These are phyloP conservation scores for Ceratonia siliqua DNA, from an alignment of 306 rosid genomes.

Conservation along the genomic window DNA sequence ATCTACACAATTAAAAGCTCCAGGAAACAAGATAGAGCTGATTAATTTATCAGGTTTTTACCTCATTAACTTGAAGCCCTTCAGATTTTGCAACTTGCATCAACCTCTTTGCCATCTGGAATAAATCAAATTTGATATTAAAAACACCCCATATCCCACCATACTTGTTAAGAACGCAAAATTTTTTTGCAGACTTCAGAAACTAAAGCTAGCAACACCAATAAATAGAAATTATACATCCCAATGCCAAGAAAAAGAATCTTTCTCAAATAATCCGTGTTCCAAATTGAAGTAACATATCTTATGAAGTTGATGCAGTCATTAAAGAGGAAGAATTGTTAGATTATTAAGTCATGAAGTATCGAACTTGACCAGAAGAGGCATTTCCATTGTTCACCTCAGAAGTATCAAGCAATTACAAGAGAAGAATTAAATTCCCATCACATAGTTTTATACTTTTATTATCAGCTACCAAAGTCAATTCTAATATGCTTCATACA, in stretches of 20 bases:
- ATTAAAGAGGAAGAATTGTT: background rate
- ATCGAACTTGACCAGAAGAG: background rate
- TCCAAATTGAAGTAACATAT: background rate
- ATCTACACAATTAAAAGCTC: conserved; percentile 26
- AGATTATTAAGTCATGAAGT: background rate
- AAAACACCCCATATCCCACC: background rate
- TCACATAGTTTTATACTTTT: background rate
- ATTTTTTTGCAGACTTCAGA: conserved; percentile 21
- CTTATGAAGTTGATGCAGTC: background rate
- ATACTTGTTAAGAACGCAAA: too few species aligned
- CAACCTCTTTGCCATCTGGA: conserved; percentile 91
- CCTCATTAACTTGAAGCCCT: conserved; percentile 90
- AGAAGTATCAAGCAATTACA: conserved; percentile 10
- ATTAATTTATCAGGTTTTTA: conserved; percentile 32
- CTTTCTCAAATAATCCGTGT: background rate
- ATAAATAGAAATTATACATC: background rate
- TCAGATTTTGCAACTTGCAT: conserved; percentile 78
- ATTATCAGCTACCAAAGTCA: conserved; percentile 1
- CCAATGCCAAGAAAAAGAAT: background rate
- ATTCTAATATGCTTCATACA: background rate
- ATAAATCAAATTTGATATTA: conserved; percentile 34
- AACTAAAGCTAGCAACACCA: conserved; percentile 12
- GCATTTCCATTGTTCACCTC: background rate
- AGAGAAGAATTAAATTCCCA: background rate
- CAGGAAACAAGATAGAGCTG: conserved; percentile 28